These are phyloP conservation scores for Amylocarpus encephaloides DNA, from an alignment of 2,329 filamentous ascomycete genomes.

Conservation along the genomic window DNA sequence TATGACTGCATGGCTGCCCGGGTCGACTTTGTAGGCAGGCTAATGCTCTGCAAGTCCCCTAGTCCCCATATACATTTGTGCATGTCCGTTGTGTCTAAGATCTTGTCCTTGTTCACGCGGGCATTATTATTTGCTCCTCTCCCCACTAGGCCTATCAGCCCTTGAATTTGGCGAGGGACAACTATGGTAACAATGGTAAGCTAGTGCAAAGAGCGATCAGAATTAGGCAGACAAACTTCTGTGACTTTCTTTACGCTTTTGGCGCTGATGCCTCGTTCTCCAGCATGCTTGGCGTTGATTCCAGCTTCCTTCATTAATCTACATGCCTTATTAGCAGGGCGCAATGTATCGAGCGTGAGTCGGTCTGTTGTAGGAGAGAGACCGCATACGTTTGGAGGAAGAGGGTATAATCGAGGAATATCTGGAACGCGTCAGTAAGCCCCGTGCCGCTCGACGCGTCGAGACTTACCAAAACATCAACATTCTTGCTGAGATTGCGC, in stretches of 20 bases:
- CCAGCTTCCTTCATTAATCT: slow-evolving; percentile 75
- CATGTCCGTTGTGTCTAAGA: too few species aligned
- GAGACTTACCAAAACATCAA: slow-evolving; percentile 67
- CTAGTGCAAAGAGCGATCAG: background rate
- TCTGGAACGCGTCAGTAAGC: slow-evolving; percentile 41
- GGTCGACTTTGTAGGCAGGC: too few species aligned
- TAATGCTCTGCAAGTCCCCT: too few species aligned
- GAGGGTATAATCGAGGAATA: slow-evolving; percentile 77
- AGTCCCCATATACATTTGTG: too few species aligned
- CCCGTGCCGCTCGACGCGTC: slow-evolving; percentile 15
- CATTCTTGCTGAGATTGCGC: slow-evolving; percentile 74
- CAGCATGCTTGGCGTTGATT: slow-evolving; percentile 67
- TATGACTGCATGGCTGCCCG: too few species aligned
- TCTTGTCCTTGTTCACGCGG: too few species aligned
- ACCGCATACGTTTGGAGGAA: slow-evolving; percentile 60
- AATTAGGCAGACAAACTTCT: slow-evolving; percentile 46
- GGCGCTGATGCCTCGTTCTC: slow-evolving; percentile 68
- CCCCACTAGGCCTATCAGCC: slow-evolving; percentile 17
- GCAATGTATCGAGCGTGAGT: background rate
- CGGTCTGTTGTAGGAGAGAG: background rate
- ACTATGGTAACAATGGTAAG: slow-evolving; percentile 13
- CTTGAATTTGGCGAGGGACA: slow-evolving; percentile 29
- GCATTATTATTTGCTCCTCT: too few species aligned
- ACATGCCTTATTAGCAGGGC: slow-evolving; percentile 12
- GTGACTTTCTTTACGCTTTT: slow-evolving; percentile 73